Conservation (phyloP, 345 rosid genomes). For the Hevea brasiliensis region DNA sequence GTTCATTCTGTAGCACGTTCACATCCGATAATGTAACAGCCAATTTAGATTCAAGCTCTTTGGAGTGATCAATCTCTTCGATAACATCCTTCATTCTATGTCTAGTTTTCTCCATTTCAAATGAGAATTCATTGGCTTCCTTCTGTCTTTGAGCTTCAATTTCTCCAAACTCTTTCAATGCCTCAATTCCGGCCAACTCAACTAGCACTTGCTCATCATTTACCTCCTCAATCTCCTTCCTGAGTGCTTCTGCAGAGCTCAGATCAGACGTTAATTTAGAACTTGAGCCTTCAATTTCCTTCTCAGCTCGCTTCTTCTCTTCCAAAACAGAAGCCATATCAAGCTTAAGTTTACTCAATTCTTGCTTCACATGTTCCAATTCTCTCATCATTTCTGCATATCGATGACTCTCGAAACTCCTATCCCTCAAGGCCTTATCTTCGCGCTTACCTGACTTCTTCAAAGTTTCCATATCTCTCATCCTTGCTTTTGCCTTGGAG, state of each 20-base stretch:
- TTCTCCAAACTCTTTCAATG: slow-evolving; percentile 60
- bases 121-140: slow-evolving; percentile 39
- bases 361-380: slow-evolving; percentile 58
- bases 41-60: slow-evolving; percentile 54
- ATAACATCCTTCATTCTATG: slow-evolving; percentile 33
- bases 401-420: slow-evolving; percentile 18
- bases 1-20: slow-evolving; percentile 53
- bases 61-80: slow-evolving; percentile 51
- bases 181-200: slow-evolving; percentile 81
- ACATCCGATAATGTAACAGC: slow-evolving; percentile 57
- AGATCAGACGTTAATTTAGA: slow-evolving; percentile 30
- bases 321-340: slow-evolving; percentile 55
- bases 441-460: slow-evolving; percentile 25
- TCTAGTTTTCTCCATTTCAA: slow-evolving; percentile 32
- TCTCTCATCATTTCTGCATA: slow-evolving; percentile 50
- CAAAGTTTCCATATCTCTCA: slow-evolving; percentile 30
- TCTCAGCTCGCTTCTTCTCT: slow-evolving; percentile 59
- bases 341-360: slow-evolving; percentile 72
- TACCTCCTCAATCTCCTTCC: slow-evolving; percentile 62
- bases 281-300: slow-evolving; percentile 38
- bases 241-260: slow-evolving; percentile 43
- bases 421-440: slow-evolving; percentile 16
- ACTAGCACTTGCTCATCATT: slow-evolving; percentile 78
- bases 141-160: slow-evolving; percentile 50
- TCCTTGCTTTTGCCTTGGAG: slow-evolving; percentile 26